Base-by-base conservation (phyloP, 192 early-diverging fungal species). In the Coemansia sp. region DNA sequence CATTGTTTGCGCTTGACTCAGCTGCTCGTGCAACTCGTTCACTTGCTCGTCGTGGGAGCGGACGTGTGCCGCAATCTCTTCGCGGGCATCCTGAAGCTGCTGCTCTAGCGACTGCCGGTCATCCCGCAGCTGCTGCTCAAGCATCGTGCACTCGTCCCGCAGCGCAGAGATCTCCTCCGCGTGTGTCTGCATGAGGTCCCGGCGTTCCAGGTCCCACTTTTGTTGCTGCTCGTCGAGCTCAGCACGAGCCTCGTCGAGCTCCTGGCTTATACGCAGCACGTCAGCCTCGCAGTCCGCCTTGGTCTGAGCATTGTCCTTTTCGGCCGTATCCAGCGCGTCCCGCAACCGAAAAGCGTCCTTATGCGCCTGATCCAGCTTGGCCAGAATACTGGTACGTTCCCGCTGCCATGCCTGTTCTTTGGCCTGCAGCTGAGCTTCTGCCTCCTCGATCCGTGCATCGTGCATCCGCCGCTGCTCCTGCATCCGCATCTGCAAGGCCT, bases 261-360 rank as follows among this genome's bases (percentile, higher is more conserved):
- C 73, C 21, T 42, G 45, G 16, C 31, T 36, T 52, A 58, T 62
- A 9, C 66, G 66, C n/a, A 32, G 38, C 20, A 76, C 20, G 40
- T 76, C 73, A 0, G 66, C 66, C 3, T 69, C 59, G 41, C 59
- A 58, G 21, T 69, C 63, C 2, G 73, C 66, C 23, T 47, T 41
- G 4, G 40, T 17, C 57, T 76, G 66, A n/a, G 58, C 58, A 12
- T 59, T 54, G 20, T 62, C 60, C 40, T 59, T 65, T 10, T 60
- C 58, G 55, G 66, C 10, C 6, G 32, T n/a, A 28, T 69, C 73
- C 36, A 76, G 52, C 3, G 58, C 62, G 17, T 76, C 66, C 23
- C 73, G 73, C n/a, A 76, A 48, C 39, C 46, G 43, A 55, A 69
- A 76, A 12, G 62, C 62, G 36, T 76, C 73, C 56, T 76, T 76